Evolutionary conservation across 2,329 filamentous ascomycete genomes (phyloP).

Genomic region (Pseudocercospora pini-densiflorae): DNA sequence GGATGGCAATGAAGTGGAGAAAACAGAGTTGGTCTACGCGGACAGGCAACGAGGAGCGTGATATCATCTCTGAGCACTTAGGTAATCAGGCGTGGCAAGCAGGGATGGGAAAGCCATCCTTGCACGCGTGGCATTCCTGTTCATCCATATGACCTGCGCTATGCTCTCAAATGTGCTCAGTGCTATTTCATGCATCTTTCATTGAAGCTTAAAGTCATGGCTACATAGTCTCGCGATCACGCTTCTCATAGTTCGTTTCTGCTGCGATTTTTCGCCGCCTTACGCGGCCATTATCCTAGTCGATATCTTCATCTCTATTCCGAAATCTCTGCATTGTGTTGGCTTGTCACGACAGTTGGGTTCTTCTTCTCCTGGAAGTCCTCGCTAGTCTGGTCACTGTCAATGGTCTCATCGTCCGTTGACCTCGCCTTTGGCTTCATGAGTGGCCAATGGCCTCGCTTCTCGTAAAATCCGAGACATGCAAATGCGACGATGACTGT

Average conservation of each 20-base stretch:
- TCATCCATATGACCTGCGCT: not conserved
- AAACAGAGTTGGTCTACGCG: not conserved
- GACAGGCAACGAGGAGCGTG: not conserved
- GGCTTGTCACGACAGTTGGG: slow-evolving; percentile 13
- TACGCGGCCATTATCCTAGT: not conserved
- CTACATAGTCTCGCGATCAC: not conserved
- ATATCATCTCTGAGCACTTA: not conserved
- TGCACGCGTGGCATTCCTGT: not conserved
- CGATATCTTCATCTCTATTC: not conserved
- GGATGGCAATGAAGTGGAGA: not conserved
- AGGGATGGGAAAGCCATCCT: not conserved
- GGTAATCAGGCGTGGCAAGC: not conserved
- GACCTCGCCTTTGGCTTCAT: slow-evolving; percentile 40
- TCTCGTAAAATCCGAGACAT: slow-evolving; percentile 69
- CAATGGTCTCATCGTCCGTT: slow-evolving; percentile 26
- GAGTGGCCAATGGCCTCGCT: slow-evolving; percentile 54
- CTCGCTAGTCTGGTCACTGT: slow-evolving; percentile 32
- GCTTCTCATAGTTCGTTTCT: slow-evolving; percentile 3
- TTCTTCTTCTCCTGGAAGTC: slow-evolving; percentile 29
- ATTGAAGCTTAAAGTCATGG: not conserved
- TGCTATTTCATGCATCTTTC: slow-evolving; percentile 2
- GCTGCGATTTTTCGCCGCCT: not conserved
- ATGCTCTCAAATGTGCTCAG: slow-evolving; percentile 11
- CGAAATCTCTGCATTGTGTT: slow-evolving; percentile 13
- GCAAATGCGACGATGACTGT: slow-evolving; percentile 68